phyloP scores from a whole-genome alignment of 768 basidiomycete species.

The Auriscalpium microsporum region DNA sequence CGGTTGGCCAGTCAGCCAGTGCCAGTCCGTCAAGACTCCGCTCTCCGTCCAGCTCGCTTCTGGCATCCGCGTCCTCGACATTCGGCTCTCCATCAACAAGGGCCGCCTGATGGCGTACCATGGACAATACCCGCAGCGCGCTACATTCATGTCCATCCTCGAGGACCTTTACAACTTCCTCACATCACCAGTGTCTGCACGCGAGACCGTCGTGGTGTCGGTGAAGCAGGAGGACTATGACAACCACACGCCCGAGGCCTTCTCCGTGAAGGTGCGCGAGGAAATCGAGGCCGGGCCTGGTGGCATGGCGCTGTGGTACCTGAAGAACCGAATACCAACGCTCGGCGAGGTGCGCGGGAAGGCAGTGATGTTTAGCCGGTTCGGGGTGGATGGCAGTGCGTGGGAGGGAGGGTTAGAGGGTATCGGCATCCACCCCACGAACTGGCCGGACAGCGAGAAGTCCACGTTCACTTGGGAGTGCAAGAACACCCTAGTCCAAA shows the following conservation, averaged over 20 bases:
- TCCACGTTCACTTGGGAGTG: constrained; percentile 75
- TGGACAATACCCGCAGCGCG: constrained; percentile 62
- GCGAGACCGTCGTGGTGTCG: constrained; percentile 77
- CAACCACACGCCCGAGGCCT: constrained; percentile 34
- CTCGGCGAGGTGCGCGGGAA: constrained; percentile 84
- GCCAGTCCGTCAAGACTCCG: constrained; percentile 57
- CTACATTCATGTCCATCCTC: constrained; percentile 62
- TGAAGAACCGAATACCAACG: constrained; percentile 71
- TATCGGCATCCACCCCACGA: constrained; percentile 79
- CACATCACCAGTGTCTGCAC: constrained; percentile 40
- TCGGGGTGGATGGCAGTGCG: constrained; percentile 57
- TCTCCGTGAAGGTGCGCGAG: constrained; percentile 57
- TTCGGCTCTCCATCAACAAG: constrained; percentile 65
- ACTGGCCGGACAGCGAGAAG: constrained; percentile 76
- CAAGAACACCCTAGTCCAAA: constrained; percentile 58
- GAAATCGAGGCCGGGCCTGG: constrained; percentile 53
- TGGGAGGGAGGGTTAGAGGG: constrained; percentile 67
- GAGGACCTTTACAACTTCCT: constrained; percentile 55
- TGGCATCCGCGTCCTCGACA: constrained; percentile 77
- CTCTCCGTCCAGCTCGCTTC: constrained; percentile 61
- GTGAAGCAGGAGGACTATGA: constrained; percentile 81
- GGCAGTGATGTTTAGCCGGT: constrained; percentile 79
- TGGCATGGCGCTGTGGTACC: constrained; percentile 61
- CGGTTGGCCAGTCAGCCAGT: constrained; percentile 82
- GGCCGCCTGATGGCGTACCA: constrained; percentile 71